A percentile compares a stretch with the other conserved stretches of the same genome.
Conservation (phyloP, 2,329 filamentous ascomycete species). For the Scedosporium dehoogii region DNA sequence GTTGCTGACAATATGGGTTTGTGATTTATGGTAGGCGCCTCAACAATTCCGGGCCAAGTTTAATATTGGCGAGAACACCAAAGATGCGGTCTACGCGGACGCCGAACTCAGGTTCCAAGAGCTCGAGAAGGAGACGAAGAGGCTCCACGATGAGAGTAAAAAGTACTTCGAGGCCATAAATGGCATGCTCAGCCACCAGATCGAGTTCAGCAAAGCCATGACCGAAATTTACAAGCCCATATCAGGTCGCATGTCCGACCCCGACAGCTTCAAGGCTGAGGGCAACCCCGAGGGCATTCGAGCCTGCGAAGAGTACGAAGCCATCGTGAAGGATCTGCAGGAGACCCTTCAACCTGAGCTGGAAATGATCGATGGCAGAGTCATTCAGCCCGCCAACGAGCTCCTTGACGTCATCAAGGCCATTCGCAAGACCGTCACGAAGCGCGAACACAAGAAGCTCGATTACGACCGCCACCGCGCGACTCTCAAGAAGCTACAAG, state of each 20-base stretch:
- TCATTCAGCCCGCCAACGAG: conserved; percentile 89
- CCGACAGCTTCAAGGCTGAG: conserved; percentile 68
- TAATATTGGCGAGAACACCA: conserved; percentile 91
- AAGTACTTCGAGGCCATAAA: conserved; percentile 98
- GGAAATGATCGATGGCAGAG: conserved; percentile 90
- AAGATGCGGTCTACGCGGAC: conserved; percentile 90
- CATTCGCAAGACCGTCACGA: conserved; percentile 77
- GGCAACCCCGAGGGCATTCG: conserved; percentile 88
- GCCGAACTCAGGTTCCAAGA: conserved; percentile 90
- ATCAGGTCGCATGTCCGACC: conserved; percentile 89
- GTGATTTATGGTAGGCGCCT: conserved; percentile 50
- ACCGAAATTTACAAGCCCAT: conserved; percentile 97
- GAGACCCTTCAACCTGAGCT: conserved; percentile 82
- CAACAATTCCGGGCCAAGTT: conserved; percentile 87
- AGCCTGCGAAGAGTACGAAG: conserved; percentile 94
- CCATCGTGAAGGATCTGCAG: conserved; percentile 79
- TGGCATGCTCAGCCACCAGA: conserved; percentile 94
- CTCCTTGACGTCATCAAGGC: conserved; percentile 91
- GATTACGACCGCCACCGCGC: conserved; percentile 86
- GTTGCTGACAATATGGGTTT: background rate
- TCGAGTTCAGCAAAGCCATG: conserved; percentile 94
- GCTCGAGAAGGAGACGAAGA: conserved; percentile 92
- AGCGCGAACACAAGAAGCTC: conserved; percentile 94
- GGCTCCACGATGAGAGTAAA: conserved; percentile 89
- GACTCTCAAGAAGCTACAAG: conserved; percentile 84